Evolutionary conservation across 2,329 filamentous ascomycete genomes (phyloP).

Genomic region (Parascedosporium putredinis): DNA sequence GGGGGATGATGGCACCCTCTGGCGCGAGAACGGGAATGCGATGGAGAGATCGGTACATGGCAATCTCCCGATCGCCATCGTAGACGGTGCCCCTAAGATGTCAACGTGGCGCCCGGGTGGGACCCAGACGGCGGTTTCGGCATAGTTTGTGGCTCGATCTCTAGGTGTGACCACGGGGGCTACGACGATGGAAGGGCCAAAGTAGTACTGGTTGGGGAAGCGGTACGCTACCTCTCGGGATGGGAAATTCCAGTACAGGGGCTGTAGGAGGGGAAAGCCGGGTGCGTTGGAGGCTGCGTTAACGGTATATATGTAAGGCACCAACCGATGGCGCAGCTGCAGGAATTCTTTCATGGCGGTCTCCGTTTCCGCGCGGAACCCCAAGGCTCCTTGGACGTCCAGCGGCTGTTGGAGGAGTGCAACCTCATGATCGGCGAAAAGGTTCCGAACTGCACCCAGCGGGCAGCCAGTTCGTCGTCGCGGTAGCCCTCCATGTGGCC

Average conservation of each 20-base stretch:
- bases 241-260: slow-evolving; percentile 53
- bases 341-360: slow-evolving; percentile 38
- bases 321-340: slow-evolving; percentile 43
- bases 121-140: slow-evolving; percentile 42
- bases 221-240: slow-evolving; percentile 41
- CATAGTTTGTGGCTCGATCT: slow-evolving; percentile 34
- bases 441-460: slow-evolving; percentile 53
- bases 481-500: slow-evolving; percentile 46
- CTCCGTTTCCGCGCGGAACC: slow-evolving; percentile 34
- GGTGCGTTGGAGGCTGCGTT: slow-evolving; percentile 34
- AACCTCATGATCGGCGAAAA: slow-evolving; percentile 52
- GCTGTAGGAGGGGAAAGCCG: slow-evolving; percentile 44
- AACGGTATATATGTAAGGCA: slow-evolving; percentile 51
- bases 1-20: slow-evolving; percentile 47
- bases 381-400: slow-evolving; percentile 55
- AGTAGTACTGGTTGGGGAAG: slow-evolving; percentile 47
- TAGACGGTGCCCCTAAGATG: slow-evolving; percentile 48
- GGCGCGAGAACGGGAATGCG: slow-evolving; percentile 41
- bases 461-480: slow-evolving; percentile 46
- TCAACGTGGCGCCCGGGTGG: slow-evolving; percentile 45
- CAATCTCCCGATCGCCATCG: slow-evolving; percentile 42
- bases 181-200: slow-evolving; percentile 46
- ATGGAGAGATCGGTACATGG: slow-evolving; percentile 37
- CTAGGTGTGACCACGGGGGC: slow-evolving; percentile 44
- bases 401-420: slow-evolving; percentile 47